Evolutionary conservation across 179 eudicot species (phyloP).

Genomic region (Beta corolliflora): DNA sequence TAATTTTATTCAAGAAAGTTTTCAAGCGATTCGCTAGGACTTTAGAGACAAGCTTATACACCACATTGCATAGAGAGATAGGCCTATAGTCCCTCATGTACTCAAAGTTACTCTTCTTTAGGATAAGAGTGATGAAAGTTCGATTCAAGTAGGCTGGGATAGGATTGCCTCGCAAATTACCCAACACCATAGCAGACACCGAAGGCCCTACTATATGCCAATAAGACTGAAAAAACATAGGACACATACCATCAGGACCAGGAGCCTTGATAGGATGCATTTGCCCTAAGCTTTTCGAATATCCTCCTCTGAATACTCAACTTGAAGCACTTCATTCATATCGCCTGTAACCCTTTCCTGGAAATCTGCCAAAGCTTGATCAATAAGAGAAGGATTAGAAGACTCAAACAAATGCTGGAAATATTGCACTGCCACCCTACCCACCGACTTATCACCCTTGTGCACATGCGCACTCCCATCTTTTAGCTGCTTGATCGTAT

Average conservation of each 20-base stretch:
- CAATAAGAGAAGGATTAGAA: not conserved
- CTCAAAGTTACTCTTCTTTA: too few species aligned
- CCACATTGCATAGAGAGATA: too few species aligned
- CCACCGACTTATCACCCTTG: not conserved
- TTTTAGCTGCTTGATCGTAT: not conserved
- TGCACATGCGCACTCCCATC: too few species aligned
- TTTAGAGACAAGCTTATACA: too few species aligned
- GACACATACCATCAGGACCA: not conserved
- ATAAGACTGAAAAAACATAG: too few species aligned
- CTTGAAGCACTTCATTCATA: too few species aligned
- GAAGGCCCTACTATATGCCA: not conserved
- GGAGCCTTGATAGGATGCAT: conserved; percentile 16
- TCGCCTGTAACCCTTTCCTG: too few species aligned
- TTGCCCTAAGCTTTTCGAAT: not conserved
- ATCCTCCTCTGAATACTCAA: not conserved
- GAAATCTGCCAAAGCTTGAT: not conserved
- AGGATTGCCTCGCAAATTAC: not conserved
- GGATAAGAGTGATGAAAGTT: not conserved
- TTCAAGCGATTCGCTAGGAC: not conserved
- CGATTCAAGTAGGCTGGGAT: not conserved
- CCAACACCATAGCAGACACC: not conserved
- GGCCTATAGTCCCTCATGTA: too few species aligned
- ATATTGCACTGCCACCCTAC: not conserved
- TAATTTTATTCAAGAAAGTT: not conserved
- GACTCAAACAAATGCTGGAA: not conserved